These are phyloP conservation scores for Pythium sukuiense DNA, from an alignment of 352 stramenopile species.

Conservation along the genomic window DNA sequence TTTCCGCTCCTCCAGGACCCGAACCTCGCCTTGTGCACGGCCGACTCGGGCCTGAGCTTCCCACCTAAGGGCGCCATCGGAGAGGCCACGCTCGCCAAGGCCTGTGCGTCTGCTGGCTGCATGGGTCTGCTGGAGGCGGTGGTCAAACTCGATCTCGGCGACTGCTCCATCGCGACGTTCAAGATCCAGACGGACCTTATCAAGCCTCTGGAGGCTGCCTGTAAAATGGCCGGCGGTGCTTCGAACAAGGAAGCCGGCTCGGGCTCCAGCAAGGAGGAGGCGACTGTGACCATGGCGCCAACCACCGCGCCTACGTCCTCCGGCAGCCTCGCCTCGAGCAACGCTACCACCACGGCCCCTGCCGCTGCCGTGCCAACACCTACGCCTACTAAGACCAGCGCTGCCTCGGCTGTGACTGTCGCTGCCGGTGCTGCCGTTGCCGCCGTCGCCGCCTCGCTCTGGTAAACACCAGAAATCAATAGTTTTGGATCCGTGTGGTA, in stretches of 20 bases:
- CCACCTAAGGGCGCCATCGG: constrained; percentile 1
- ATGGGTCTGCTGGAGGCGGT: constrained; percentile 21
- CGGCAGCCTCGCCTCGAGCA: neutral
- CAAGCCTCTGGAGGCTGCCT: constrained; percentile 17
- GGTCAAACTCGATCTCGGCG: constrained; percentile 5
- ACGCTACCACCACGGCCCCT: neutral
- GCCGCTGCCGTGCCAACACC: constrained; percentile 9
- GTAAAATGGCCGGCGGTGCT: neutral
- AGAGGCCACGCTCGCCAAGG: constrained; percentile 11
- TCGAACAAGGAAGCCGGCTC: neutral
- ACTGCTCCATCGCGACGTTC: constrained; percentile 20
- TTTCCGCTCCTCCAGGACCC: constrained; percentile 4
- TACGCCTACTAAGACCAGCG: constrained; percentile 1
- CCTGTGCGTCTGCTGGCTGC: constrained; percentile 31
- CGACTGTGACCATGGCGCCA: neutral
- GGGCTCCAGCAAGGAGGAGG: neutral
- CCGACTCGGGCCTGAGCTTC: neutral
- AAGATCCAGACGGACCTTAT: constrained; percentile 20
- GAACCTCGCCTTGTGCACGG: constrained; percentile 7
- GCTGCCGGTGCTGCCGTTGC: constrained; percentile 3
- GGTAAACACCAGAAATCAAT: neutral
- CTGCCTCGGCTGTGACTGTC: neutral
- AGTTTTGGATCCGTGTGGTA: neutral
- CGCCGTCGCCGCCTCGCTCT: constrained; percentile 18
- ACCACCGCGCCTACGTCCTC: neutral